A percentile compares a stretch with the other conserved stretches of the same genome.
Evolutionary conservation across 345 rosid genomes (phyloP).

Genomic region (Viola odorata): DNA sequence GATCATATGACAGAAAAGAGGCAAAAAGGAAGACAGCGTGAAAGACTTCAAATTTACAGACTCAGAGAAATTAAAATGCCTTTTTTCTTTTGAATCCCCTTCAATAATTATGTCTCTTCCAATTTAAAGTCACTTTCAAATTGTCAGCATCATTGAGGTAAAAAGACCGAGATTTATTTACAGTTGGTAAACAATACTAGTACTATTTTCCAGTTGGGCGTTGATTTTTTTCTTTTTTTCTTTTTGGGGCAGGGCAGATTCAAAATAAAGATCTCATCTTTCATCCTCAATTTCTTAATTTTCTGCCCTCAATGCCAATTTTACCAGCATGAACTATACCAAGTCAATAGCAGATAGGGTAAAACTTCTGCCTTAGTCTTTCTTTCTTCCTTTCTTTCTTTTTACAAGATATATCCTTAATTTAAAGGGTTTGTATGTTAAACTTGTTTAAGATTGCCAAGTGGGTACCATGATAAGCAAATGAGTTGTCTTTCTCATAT

Average conservation of each 20-base stretch:
- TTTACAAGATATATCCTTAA: neutral
- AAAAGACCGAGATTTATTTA: conserved; percentile 16
- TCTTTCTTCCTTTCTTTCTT: neutral
- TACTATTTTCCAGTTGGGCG: conserved; percentile 30
- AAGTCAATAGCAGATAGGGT: conserved; percentile 5
- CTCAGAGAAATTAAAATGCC: conserved; percentile 35
- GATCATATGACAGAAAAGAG: conserved; percentile 36
- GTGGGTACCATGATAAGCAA: conserved; percentile 22
- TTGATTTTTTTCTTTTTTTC: conserved; percentile 19
- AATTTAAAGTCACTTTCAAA: conserved; percentile 37
- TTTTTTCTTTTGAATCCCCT: conserved; percentile 26
- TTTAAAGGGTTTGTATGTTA: conserved; percentile 1
- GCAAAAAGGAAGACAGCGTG: conserved; percentile 36
- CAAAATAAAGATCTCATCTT: conserved; percentile 8
- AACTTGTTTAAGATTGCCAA: neutral
- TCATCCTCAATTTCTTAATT: conserved; percentile 12
- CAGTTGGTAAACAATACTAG: conserved; percentile 16
- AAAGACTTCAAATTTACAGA: conserved; percentile 1
- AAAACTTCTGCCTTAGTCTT: conserved; percentile 12
- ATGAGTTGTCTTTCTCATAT: conserved; percentile 33
- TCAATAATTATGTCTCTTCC: conserved; percentile 50
- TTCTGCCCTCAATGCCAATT: conserved; percentile 17
- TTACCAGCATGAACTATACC: conserved; percentile 15
- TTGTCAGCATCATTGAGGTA: conserved; percentile 23
- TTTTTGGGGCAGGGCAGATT: conserved; percentile 5